Percentiles rank a stretch among this genome's conserved stretches.
These are phyloP conservation scores for Colletotrichum liaoningense DNA, from an alignment of 2,329 filamentous ascomycete genomes.

Conservation along the genomic window DNA sequence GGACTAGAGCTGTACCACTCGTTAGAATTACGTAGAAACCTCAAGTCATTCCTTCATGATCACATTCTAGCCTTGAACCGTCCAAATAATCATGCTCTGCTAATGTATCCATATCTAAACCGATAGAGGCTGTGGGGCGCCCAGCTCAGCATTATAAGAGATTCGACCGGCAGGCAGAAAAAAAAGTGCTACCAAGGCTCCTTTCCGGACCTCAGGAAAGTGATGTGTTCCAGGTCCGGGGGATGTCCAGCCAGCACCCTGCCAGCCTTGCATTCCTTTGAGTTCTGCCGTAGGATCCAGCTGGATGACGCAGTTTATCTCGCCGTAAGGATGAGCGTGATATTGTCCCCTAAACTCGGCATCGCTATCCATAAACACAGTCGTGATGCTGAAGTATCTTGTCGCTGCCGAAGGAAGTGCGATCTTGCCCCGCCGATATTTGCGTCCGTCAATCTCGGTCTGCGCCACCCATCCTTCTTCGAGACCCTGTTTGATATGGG, in stretches of 20 bases:
- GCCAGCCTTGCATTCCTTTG: constrained; percentile 67
- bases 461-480: constrained; percentile 58
- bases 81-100: too few relatives aligned
- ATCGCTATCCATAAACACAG: constrained; percentile 66
- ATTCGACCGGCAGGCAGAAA: constrained; percentile 67
- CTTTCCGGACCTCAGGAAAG: constrained; percentile 63
- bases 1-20: too few relatives aligned
- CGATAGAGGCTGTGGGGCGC: constrained; percentile 51
- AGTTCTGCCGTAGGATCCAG: constrained; percentile 61
- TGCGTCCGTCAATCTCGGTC: constrained; percentile 54
- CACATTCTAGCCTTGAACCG: too few relatives aligned
- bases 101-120: too few relatives aligned
- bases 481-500: constrained; percentile 51
- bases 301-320: constrained; percentile 66
- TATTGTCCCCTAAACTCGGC: constrained; percentile 61
- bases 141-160: constrained; percentile 57
- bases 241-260: constrained; percentile 66
- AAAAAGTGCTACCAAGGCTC: constrained; percentile 63
- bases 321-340: constrained; percentile 64
- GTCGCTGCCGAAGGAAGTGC: constrained; percentile 57
- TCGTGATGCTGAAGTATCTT: constrained; percentile 65
- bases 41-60: too few relatives aligned
- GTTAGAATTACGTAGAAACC: too few relatives aligned
- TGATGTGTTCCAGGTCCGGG: constrained; percentile 67
- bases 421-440: constrained; percentile 60